These are phyloP conservation scores for Pseudozyma hubeiensis DNA, from an alignment of 1,284 basidiomycete species.

Conservation along the genomic window DNA sequence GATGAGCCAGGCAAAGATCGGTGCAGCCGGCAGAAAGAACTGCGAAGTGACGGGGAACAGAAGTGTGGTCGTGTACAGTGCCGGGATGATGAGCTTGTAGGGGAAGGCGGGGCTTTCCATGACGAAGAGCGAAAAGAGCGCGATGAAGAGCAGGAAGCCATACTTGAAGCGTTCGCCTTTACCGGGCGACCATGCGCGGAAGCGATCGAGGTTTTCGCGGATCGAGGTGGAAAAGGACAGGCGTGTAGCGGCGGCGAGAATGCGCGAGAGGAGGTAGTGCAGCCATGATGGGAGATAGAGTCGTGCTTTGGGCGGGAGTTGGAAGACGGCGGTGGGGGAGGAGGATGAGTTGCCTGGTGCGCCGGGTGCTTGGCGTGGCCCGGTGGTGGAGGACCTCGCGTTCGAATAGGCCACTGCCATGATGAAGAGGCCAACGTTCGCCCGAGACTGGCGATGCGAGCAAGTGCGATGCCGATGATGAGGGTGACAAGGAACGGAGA, in stretches of 20 bases:
- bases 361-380: slow-evolving; percentile 30
- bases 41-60: slow-evolving; percentile 89
- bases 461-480: neutral
- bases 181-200: slow-evolving; percentile 53
- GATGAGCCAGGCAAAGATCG: slow-evolving; percentile 79
- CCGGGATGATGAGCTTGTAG: slow-evolving; percentile 83
- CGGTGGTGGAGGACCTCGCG: slow-evolving; percentile 6
- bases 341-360: slow-evolving; percentile 13
- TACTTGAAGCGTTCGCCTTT: slow-evolving; percentile 63
- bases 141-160: slow-evolving; percentile 67
- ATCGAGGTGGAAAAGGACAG: slow-evolving; percentile 62
- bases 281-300: slow-evolving; percentile 44
- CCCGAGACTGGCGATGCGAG: neutral
- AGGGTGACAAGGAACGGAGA: no score
- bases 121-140: slow-evolving; percentile 80
- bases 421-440: neutral
- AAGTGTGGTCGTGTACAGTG: slow-evolving; percentile 77
- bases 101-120: slow-evolving; percentile 80
- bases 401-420: slow-evolving; percentile 16
- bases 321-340: slow-evolving; percentile 15
- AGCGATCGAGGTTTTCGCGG: slow-evolving; percentile 53
- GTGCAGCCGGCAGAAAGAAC: slow-evolving; percentile 89
- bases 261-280: slow-evolving; percentile 57
- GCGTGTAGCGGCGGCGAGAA: slow-evolving; percentile 58
- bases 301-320: slow-evolving; percentile 43